Base-by-base conservation (phyloP, 2,329 filamentous ascomycete genomes). In the Orbilia ellipsospora region DNA sequence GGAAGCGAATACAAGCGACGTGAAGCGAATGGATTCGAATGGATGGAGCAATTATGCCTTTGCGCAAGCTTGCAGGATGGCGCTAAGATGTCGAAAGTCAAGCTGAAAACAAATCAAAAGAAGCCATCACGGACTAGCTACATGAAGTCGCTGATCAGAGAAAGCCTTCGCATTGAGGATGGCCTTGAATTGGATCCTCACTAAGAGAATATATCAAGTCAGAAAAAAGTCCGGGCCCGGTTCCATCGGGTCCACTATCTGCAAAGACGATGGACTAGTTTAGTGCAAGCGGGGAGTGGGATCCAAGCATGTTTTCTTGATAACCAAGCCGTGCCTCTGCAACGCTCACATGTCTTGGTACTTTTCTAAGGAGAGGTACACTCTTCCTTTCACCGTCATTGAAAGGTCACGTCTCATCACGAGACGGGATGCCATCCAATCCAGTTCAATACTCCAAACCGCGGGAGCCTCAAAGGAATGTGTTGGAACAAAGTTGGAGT, bases 1-100 rank as follows among this genome's bases (percentile, higher is more conserved):
- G 72, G 72, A 75, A 75, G 72, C 72, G 72, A 75, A 61, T 61
- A 54, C 52, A 75, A 75, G 72, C 72, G 72, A 75, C 52, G 64
- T 15, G 54, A 75, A 75, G 72, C 72, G 64, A 75, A 50, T 54
- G 57, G 63, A 31, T 62, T 54, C 50, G 57, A 52, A 40, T 55
- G 8, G 13, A 48, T 48, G 8, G 13, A 48, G 8, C 20, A n/a
- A 52, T n/a, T n/a, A 52, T 6, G 16, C 18, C 10, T 36, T 36
- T 36, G 31, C 31, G 31, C 31, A 36, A 48, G 15, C 44, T 48
- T 48, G 44, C 44, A 48, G 6, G 44, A 48, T 12, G 44, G 44
- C 44, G 44, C 44, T 48, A 48, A 48, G 13, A 48, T 48, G 2
- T 48, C 44, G 44, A 48, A 48, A 36, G 31, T 36, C 31, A 36